phyloP scores from a whole-genome alignment of 305 asterid species.

The Nicotiana rustica region DNA sequence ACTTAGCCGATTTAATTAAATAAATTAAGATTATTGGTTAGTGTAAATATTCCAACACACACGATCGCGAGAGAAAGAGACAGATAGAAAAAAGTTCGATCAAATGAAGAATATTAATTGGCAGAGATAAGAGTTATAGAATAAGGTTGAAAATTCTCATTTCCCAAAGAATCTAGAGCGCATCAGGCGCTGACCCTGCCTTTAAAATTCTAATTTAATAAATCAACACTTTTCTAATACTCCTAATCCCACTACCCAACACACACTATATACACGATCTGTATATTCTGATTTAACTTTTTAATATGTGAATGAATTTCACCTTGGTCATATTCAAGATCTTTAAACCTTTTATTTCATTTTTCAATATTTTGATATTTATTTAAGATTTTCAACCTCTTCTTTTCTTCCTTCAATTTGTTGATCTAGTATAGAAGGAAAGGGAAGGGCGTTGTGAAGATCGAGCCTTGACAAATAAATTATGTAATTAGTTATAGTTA shows the following conservation, averaged over 20 bases:
- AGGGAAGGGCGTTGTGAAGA: no score
- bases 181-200: conserved; percentile 85
- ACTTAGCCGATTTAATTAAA: conserved; percentile 29
- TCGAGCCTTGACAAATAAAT: no score
- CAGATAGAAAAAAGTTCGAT: conserved; percentile 23
- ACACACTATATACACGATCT: no score
- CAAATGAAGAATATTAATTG: conserved; percentile 38
- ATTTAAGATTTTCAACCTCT: no score
- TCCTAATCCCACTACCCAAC: conserved; percentile 18
- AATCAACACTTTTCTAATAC: conserved; percentile 43
- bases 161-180: conserved; percentile 95
- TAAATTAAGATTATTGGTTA: background rate
- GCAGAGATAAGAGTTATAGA: conserved; percentile 40
- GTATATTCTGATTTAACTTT: no score
- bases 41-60: conserved; percentile 32
- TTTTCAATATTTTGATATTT: no score
- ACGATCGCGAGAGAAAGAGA: conserved; percentile 36
- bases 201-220: conserved; percentile 39
- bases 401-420: no score
- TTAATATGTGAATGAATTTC: no score
- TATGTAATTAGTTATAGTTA: no score
- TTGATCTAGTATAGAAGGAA: no score
- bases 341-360: no score
- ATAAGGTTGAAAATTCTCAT: conserved; percentile 51
- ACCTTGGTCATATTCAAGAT: no score